Conservation (phyloP, 1,284 basidiomycete species). For the Tilletia walkeri region DNA sequence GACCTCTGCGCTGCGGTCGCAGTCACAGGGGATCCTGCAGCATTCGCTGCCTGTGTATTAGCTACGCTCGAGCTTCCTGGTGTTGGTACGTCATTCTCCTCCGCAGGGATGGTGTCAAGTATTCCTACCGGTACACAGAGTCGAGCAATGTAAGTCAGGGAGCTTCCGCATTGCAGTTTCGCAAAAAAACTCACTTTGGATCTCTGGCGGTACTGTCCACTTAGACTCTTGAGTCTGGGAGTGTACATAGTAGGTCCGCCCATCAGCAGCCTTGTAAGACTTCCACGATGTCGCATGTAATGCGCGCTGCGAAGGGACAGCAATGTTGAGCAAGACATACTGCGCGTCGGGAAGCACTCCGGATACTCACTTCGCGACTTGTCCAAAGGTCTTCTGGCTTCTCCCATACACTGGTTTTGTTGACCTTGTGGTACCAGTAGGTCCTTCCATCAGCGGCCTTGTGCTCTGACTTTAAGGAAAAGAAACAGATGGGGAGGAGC, state of each 20-base stretch:
- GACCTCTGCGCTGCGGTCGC: background rate
- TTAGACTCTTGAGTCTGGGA: conserved; percentile 51
- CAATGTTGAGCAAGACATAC: background rate
- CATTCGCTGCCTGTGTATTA: background rate
- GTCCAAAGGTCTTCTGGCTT: conserved; percentile 54
- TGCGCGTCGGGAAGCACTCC: background rate
- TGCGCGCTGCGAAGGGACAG: conserved; percentile 29
- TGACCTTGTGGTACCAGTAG: conserved; percentile 51
- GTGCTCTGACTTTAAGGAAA: conserved; percentile 39
- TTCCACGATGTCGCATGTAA: conserved; percentile 52
- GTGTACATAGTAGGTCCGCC: conserved; percentile 51
- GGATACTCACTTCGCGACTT: conserved; percentile 34
- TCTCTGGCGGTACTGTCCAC: conserved; percentile 48
- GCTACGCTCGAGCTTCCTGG: background rate
- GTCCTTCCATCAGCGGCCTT: conserved; percentile 43
- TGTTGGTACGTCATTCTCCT: background rate
- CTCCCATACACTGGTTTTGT: conserved; percentile 52
- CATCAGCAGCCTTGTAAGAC: conserved; percentile 50
- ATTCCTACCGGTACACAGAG: background rate
- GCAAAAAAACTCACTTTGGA: conserved; percentile 28
- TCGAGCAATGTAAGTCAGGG: background rate
- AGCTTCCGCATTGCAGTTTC: too few relatives aligned
- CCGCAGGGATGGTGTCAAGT: background rate
- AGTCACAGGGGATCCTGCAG: background rate
- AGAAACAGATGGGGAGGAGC: background rate